Conservation (phyloP, 257 asterid species). For the Plectranthus barbatus region DNA sequence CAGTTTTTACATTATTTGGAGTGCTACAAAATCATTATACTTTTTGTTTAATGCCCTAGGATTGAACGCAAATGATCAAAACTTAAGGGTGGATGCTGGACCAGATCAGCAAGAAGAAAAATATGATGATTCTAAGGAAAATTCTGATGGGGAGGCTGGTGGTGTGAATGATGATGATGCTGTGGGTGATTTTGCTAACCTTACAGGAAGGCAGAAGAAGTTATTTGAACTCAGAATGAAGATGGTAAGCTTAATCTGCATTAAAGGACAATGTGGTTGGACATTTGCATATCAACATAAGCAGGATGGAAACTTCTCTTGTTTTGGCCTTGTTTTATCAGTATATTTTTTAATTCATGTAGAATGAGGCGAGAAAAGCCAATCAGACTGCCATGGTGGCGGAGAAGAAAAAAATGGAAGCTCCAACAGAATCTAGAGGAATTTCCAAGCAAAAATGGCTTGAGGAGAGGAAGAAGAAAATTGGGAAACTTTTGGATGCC, state of each 20-base stretch:
- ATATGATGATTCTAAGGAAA: slow-evolving; percentile 20
- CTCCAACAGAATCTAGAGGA: slow-evolving; percentile 81
- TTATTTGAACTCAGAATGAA: slow-evolving; percentile 69
- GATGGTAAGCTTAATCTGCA: slow-evolving; percentile 43
- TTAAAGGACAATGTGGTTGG: background rate
- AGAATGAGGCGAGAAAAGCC: slow-evolving; percentile 88
- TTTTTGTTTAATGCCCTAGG: slow-evolving; percentile 17
- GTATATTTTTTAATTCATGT: slow-evolving; percentile 9
- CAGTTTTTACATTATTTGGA: background rate
- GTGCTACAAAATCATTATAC: background rate
- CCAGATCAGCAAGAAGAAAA: slow-evolving; percentile 26
- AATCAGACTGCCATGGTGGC: slow-evolving; percentile 85
- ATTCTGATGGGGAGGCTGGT: slow-evolving; percentile 34
- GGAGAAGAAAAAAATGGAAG: slow-evolving; percentile 69
- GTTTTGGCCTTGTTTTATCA: background rate
- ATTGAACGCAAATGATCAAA: slow-evolving; percentile 21
- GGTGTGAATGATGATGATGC: slow-evolving; percentile 25
- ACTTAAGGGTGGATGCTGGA: slow-evolving; percentile 9
- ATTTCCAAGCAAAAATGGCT: slow-evolving; percentile 95
- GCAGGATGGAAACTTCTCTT: background rate
- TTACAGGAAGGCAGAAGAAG: slow-evolving; percentile 70
- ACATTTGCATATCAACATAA: background rate
- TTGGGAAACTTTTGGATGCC: slow-evolving; percentile 81
- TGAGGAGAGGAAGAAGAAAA: slow-evolving; percentile 90
- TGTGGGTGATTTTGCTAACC: slow-evolving; percentile 29